Evolutionary conservation across 805 yeast genomes (phyloP), one percentile per base, ranked within the genome.

Genomic region (Myxozyma vanderwaltii): DNA sequence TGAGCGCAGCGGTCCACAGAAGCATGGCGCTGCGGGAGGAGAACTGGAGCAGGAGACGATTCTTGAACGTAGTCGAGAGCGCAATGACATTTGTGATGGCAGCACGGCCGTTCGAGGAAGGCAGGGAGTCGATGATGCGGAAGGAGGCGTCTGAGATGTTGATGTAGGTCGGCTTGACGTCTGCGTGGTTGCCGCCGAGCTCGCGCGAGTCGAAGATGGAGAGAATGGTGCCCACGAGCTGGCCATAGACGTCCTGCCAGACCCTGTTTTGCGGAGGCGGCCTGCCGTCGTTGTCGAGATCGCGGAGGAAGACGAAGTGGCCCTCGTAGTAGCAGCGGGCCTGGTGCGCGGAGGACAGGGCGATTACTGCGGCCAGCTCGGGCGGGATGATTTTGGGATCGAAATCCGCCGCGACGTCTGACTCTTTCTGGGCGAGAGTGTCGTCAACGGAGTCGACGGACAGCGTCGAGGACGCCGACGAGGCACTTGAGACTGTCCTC

Each of bases 231-330:
- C 99, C 99, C 3, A 89, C 84, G 43, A 94, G 77, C 15, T 89
- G 89, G 45, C 96, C 98, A 72, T 88, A 94, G 24, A 91, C 96
- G 74, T 94, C 97, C 55, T 81, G 79, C 99, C 99, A 94, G 68
- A 81, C 80, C 47, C 97, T 79, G 51, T 86, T 88, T 0, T 8
- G 13, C 36, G 86, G 85, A 3, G 76, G 73, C 0, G 96, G 91
- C 56, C 85, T 81, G 7, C 99, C 99, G 66, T 92, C 96, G 26
- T 88, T 82, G 54, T 69, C 74, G 48, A 76, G 69, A 71, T 74
- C 72, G 67, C 71, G 66, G 13, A 77, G 70, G 15, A 77, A 60
- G 76, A 76, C 75, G 69, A 77, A 80, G 67, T 73, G 73, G 21
- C 88, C 87, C 53, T 78, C 81, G 46, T 76, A 77, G 71, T 89